Percentiles rank a stretch among this genome's conserved stretches.
Conservation (phyloP, 2,329 filamentous ascomycete species). For the Penicillium italicum region DNA sequence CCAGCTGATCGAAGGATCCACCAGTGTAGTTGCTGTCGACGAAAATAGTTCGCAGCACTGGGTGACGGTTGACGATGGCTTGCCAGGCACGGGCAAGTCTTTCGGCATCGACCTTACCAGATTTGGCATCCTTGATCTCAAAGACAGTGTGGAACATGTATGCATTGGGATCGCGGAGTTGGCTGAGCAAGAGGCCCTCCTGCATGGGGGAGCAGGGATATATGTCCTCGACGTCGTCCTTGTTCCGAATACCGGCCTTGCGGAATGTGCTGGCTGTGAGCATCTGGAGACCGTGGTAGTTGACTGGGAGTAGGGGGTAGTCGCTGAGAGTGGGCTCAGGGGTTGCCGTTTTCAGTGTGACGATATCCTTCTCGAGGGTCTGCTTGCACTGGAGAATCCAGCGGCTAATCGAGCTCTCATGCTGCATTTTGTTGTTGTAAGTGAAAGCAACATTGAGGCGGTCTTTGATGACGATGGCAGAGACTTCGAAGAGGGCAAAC, state of each 20-base stretch:
- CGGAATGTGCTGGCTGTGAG: slow-evolving; percentile 37
- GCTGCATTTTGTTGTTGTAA: slow-evolving; percentile 48
- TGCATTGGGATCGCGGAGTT: slow-evolving; percentile 33
- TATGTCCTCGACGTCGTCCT: slow-evolving; percentile 32
- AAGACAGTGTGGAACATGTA: slow-evolving; percentile 39
- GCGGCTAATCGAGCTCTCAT: slow-evolving; percentile 40
- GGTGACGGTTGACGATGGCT: slow-evolving; percentile 31
- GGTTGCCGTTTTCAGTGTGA: slow-evolving; percentile 24
- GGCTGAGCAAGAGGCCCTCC: slow-evolving; percentile 38
- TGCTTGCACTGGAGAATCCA: slow-evolving; percentile 45
- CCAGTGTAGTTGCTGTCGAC: slow-evolving; percentile 35
- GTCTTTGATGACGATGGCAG: slow-evolving; percentile 48
- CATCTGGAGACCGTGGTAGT: slow-evolving; percentile 39
- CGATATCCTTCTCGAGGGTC: slow-evolving; percentile 33
- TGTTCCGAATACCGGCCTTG: slow-evolving; percentile 31
- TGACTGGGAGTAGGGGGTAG: slow-evolving; percentile 44
- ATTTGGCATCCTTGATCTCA: slow-evolving; percentile 27
- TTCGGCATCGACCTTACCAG: slow-evolving; percentile 24
- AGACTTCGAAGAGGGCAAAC: slow-evolving; percentile 51
- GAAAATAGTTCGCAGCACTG: slow-evolving; percentile 35
- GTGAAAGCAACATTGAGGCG: slow-evolving; percentile 49
- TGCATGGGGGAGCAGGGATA: slow-evolving; percentile 39
- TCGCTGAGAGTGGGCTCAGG: slow-evolving; percentile 41
- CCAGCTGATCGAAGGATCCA: slow-evolving; percentile 38
- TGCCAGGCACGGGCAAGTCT: slow-evolving; percentile 35